phyloP scores from a whole-genome alignment of 78 protist species.

The Tieghemostelium lacteum region DNA sequence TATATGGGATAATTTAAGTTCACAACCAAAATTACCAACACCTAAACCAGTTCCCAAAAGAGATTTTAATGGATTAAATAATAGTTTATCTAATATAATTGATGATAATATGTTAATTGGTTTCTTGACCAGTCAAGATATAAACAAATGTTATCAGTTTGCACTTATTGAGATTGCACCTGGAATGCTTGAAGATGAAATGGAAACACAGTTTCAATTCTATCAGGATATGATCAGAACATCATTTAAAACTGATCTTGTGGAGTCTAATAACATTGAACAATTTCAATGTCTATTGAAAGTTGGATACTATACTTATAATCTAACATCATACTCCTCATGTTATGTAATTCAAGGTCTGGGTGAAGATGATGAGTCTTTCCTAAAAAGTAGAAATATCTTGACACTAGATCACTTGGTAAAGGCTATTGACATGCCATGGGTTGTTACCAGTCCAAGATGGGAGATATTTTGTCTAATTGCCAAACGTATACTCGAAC shows the following conservation, averaged over 20 bases:
- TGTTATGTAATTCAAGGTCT: conserved; percentile 5
- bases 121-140: too few relatives aligned
- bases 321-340: not conserved
- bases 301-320: not conserved
- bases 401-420: conserved; percentile 13
- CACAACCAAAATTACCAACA: not conserved
- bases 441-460: not conserved
- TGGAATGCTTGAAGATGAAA: too few relatives aligned
- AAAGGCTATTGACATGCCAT: not conserved
- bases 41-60: not conserved
- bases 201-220: not conserved
- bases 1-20: not conserved
- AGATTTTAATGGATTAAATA: not conserved
- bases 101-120: too few relatives aligned
- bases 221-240: conserved; percentile 4
- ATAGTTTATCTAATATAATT: not conserved
- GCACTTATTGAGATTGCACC: too few relatives aligned
- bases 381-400: not conserved
- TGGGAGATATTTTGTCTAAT: not conserved
- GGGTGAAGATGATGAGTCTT: conserved; percentile 9
- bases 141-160: too few relatives aligned
- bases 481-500: not conserved
- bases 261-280: not conserved
- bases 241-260: not conserved
- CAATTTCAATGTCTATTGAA: not conserved